Evolutionary conservation across 495 filamentous ascomycete genomes (phyloP).

Genomic region (Xylaria longipes): DNA sequence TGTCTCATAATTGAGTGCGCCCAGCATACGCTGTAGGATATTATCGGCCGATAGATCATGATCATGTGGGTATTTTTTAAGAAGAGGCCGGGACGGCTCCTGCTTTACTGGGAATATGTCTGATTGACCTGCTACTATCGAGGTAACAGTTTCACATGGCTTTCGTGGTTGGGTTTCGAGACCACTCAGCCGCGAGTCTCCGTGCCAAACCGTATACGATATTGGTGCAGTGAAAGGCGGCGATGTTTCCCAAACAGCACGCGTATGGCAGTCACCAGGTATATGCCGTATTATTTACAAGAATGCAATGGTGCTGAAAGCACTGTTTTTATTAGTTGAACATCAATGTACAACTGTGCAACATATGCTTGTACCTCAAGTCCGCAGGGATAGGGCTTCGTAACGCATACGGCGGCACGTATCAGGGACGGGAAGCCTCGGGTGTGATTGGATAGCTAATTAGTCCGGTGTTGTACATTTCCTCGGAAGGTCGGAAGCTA

Average conservation of each 20-base stretch:
- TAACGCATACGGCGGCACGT: background rate
- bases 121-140: background rate
- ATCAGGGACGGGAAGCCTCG: background rate
- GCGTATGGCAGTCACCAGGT: background rate
- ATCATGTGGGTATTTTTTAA: conserved; percentile 21
- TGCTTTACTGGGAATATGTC: background rate
- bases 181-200: background rate
- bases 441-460: background rate
- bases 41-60: conserved; percentile 7
- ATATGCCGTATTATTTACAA: background rate
- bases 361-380: background rate
- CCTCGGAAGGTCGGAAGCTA: conserved; percentile 12
- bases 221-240: background rate
- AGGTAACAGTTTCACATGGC: conserved; percentile 4
- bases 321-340: background rate
- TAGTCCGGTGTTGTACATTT: background rate
- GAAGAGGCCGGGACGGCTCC: background rate
- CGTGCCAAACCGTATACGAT: background rate
- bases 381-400: background rate
- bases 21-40: background rate
- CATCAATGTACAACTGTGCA: background rate
- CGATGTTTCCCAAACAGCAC: background rate
- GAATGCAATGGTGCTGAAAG: background rate
- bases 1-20: background rate
- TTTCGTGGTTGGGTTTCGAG: background rate